Base-by-base conservation (phyloP, 768 basidiomycete species). In the Amylocystis lapponica region DNA sequence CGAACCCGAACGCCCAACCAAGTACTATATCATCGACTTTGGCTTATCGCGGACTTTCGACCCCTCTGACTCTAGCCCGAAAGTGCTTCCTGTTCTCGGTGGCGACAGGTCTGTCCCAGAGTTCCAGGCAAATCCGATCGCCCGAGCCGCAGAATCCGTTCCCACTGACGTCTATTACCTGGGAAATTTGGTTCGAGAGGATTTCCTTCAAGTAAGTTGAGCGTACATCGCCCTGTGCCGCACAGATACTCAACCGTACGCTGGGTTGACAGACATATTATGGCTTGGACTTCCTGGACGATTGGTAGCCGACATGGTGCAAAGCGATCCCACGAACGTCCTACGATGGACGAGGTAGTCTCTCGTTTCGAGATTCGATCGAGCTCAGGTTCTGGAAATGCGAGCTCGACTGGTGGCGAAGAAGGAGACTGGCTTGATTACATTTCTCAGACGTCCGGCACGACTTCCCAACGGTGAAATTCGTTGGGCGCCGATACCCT, bases 91-190 rank as follows among this genome's bases (percentile, higher is more conserved):
- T 0, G 55, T 69, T 2, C 48, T 49, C 6, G 74, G 71, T 0
- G 71, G 65, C 3, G 74, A 78, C 51, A 64, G 62, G 39, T 54
- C 66, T 0, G 61, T 63, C 0, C 66, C 66, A 1, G 66, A 68
- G 43, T 63, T 61, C 41, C 48, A 48, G n/a, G 14, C 32, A n/a
- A 41, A 46, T 17, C 32, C n/a, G 11, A 32, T 27, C 30, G 39
- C 27, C 40, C 19, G 37, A 27, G 46, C 54, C 2, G 36, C 43
- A 21, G 46, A 60, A 36, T 56, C 56, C 2, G 60, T 55, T 36
- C 52, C 46, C 7, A 49, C 53, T 3, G 53, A 55, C 29, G 23
- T 55, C 13, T 52, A 49, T 41, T 50, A 47, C 40, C 14, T 52
- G 2, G 54, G 54, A 5, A 47, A 45, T 27, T 13, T 54, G 37